phyloP scores from a whole-genome alignment of 257 asterid species.

The Lycium barbarum region DNA sequence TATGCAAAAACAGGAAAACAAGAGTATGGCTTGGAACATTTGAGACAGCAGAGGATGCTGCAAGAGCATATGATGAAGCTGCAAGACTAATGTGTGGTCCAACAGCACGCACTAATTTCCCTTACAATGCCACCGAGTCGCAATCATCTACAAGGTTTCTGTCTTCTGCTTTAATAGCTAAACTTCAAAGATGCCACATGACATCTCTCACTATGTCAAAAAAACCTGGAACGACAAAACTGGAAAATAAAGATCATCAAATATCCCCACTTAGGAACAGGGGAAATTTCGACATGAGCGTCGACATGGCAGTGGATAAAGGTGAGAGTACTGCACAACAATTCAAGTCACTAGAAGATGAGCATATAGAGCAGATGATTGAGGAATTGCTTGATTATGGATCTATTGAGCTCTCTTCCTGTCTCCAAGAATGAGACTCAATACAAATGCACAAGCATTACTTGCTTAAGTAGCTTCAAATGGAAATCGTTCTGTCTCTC shows the following conservation, averaged over 20 bases:
- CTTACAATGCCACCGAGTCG: conserved; percentile 45
- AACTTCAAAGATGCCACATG: conserved; percentile 68
- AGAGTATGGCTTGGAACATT: conserved; percentile 84
- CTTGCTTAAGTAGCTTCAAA: neutral
- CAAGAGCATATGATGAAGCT: conserved; percentile 83
- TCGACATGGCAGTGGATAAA: no score
- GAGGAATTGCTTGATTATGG: conserved; percentile 69
- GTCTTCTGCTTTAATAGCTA: conserved; percentile 64
- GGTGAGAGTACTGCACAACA: conserved; percentile 21
- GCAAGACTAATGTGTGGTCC: conserved; percentile 77
- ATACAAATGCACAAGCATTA: neutral
- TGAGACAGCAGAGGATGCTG: conserved; percentile 84
- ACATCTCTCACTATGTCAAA: conserved; percentile 57
- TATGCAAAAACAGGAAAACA: conserved; percentile 55
- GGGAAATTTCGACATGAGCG: neutral
- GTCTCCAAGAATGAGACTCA: conserved; percentile 36
- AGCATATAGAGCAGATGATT: conserved; percentile 76
- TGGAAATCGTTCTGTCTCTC: neutral
- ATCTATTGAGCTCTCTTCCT: conserved; percentile 57
- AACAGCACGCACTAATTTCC: conserved; percentile 68
- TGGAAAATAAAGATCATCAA: neutral
- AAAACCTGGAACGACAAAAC: conserved; percentile 26
- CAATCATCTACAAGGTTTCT: conserved; percentile 48
- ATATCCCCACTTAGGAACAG: neutral
- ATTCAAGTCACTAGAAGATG: conserved; percentile 60